Evolutionary conservation across 768 basidiomycete species (phyloP).

Genomic region (Podaxis pistillaris): DNA sequence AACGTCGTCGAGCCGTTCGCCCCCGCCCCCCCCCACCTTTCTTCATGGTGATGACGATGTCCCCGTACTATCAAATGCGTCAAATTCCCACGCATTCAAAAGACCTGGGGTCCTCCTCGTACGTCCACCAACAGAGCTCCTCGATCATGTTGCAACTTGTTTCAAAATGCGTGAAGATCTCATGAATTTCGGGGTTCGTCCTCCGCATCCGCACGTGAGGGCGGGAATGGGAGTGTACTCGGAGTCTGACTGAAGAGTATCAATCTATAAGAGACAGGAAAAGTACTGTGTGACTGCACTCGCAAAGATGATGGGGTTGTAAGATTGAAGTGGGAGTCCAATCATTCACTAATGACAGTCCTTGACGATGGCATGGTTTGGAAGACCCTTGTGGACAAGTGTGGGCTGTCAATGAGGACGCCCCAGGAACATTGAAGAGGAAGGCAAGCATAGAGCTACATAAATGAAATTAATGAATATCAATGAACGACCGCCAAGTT

Average conservation of each 20-base stretch:
- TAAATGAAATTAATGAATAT: too few species aligned
- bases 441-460: too few species aligned
- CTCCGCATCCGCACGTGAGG: background rate
- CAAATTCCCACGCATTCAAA: background rate
- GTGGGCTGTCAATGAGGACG: background rate
- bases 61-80: slow-evolving; percentile 1
- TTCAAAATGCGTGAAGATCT: slow-evolving; percentile 55
- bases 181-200: slow-evolving; percentile 41
- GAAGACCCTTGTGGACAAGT: slow-evolving; percentile 1
- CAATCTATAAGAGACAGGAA: slow-evolving; percentile 59
- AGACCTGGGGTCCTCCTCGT: slow-evolving; percentile 29
- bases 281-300: slow-evolving; percentile 49
- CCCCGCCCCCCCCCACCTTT: too few species aligned
- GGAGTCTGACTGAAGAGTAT: slow-evolving; percentile 23
- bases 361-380: slow-evolving; percentile 18
- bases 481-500: background rate
- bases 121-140: slow-evolving; percentile 63
- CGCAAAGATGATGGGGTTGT: slow-evolving; percentile 48
- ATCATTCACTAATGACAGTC: slow-evolving; percentile 59
- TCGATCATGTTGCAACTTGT: slow-evolving; percentile 58
- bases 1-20: slow-evolving; percentile 58
- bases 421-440: too few species aligned
- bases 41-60: slow-evolving; percentile 20
- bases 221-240: background rate
- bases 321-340: slow-evolving; percentile 60